Conservation (phyloP, 2,329 filamentous ascomycete genomes). For the Mycogone perniciosa region DNA sequence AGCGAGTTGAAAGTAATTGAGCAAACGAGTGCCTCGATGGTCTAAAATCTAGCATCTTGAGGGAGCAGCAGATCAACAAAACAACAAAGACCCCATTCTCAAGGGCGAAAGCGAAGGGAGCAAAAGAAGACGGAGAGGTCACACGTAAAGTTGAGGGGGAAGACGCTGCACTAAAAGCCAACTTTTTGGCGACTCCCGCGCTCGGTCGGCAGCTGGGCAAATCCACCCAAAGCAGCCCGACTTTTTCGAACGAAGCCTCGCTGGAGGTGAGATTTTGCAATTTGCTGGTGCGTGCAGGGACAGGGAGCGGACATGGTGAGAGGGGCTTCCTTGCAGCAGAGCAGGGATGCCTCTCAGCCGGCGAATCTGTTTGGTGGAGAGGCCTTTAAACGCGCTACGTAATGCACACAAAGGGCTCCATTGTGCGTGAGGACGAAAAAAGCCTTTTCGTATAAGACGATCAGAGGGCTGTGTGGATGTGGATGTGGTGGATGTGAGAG, state of each 20-base stretch:
- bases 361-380: no score
- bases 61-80: neutral
- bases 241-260: neutral
- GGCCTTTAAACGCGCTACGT: no score
- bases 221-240: neutral
- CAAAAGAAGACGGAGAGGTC: neutral
- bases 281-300: slow-evolving; percentile 7
- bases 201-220: neutral
- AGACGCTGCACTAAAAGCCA: slow-evolving; percentile 10
- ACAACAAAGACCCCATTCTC: neutral
- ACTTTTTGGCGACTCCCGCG: neutral
- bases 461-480: neutral
- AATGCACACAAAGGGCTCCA: no score
- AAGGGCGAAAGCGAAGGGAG: slow-evolving; percentile 3
- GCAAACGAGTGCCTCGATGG: neutral
- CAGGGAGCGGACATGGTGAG: slow-evolving; percentile 10
- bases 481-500: neutral
- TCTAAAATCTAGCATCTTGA: slow-evolving; percentile 1
- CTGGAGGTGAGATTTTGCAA: slow-evolving; percentile 9
- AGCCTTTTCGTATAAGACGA: neutral
- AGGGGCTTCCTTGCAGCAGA: slow-evolving; percentile 11
- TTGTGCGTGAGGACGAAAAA: neutral
- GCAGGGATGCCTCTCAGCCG: slow-evolving; percentile 10
- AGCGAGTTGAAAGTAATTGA: neutral
- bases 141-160: slow-evolving; percentile 1